Conservation (phyloP, 108 stramenopile species). For the Pseudonitzschia multiseries region DNA sequence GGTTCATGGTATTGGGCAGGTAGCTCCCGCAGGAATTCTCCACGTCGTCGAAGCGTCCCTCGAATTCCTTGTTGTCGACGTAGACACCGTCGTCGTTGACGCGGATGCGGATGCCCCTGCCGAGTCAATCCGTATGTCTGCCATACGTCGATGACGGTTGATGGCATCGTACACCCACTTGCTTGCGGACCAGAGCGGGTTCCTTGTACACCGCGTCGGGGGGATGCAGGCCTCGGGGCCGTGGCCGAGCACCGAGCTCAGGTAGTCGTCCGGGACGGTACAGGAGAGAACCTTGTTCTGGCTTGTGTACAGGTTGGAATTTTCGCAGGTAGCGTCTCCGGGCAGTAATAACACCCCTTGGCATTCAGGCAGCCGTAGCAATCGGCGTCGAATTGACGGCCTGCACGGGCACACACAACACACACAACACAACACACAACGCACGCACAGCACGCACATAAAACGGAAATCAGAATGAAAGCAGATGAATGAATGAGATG, state of each 20-base stretch:
- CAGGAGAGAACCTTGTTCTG: slow-evolving; percentile 1
- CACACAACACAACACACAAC: too few species aligned
- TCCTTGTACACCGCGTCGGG: slow-evolving; percentile 17
- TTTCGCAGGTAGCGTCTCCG: slow-evolving; percentile 25
- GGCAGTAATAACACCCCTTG: slow-evolving; percentile 37
- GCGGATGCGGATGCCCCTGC: slow-evolving; percentile 32
- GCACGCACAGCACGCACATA: too few species aligned
- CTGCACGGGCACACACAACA: not conserved
- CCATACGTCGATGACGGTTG: slow-evolving; percentile 33
- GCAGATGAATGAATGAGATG: too few species aligned
- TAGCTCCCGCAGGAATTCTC: slow-evolving; percentile 30
- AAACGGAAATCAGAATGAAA: too few species aligned
- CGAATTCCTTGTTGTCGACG: slow-evolving; percentile 31
- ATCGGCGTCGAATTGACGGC: slow-evolving; percentile 21
- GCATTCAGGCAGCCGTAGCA: slow-evolving; percentile 24
- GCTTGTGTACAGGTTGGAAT: slow-evolving; percentile 13
- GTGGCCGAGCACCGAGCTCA: not conserved
- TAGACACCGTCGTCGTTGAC: slow-evolving; percentile 49
- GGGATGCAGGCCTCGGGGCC: not conserved
- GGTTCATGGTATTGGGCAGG: slow-evolving; percentile 7
- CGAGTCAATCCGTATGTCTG: slow-evolving; percentile 17
- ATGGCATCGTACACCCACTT: slow-evolving; percentile 42
- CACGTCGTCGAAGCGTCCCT: slow-evolving; percentile 27
- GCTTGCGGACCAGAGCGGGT: slow-evolving; percentile 29
- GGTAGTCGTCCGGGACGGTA: slow-evolving; percentile 1